Percentiles rank a stretch among this genome's conserved stretches.
Conservation (phyloP, 2,329 filamentous ascomycete genomes). For the Ceratocystis destructans region DNA sequence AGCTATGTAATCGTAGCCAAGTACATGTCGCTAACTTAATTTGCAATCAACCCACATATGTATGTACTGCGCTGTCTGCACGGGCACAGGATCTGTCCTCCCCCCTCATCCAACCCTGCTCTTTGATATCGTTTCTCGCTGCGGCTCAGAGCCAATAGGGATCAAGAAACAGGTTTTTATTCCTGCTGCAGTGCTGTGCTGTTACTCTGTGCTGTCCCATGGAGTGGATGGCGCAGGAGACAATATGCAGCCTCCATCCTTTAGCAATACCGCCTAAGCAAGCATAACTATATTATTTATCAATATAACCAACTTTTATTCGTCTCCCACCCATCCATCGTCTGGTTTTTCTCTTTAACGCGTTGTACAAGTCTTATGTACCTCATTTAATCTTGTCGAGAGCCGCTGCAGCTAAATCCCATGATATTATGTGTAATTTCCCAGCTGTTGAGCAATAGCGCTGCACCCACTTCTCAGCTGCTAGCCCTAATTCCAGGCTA, state of each 20-base stretch:
- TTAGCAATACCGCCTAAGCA: neutral
- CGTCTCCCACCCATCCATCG: neutral
- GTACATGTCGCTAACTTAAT: no score
- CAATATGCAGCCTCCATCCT: slow-evolving; percentile 1
- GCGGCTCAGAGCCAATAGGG: neutral
- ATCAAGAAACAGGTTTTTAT: slow-evolving; percentile 1
- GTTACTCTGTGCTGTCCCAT: neutral
- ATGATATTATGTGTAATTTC: no score
- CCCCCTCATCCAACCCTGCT: neutral
- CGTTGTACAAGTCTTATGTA: neutral
- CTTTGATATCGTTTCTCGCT: neutral
- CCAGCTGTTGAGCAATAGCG: no score
- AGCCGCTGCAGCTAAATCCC: no score
- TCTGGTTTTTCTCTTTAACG: neutral
- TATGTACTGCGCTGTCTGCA: neutral
- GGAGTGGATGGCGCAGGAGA: slow-evolving; percentile 2
- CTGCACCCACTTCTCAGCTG: no score
- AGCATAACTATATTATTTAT: no score
- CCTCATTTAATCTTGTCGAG: no score
- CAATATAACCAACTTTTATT: no score
- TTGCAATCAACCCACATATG: no score
- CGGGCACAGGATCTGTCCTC: neutral
- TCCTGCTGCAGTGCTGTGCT: neutral
- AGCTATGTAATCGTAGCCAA: neutral
- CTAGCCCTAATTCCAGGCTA: neutral